Conservation (phyloP, 164 flowering plant species). For the Hamamelis virginiana region DNA sequence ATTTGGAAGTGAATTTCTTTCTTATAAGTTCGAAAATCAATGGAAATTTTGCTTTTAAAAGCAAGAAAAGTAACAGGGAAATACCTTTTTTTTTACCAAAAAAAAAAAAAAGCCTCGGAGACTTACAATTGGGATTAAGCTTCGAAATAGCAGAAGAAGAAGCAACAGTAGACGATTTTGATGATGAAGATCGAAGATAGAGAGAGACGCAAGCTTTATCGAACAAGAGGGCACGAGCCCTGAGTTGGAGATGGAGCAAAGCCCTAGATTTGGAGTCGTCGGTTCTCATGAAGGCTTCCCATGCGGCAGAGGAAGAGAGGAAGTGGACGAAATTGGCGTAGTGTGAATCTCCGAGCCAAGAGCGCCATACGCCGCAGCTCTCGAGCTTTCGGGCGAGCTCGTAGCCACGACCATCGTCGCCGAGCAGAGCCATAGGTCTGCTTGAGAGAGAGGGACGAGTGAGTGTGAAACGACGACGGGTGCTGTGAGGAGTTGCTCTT, state of each 20-base stretch:
- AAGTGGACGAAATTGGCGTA: conserved; percentile 52
- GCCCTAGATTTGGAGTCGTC: conserved; percentile 57
- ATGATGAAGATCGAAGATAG: conserved; percentile 41
- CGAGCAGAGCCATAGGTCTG: conserved; percentile 59
- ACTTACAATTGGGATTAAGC: conserved; percentile 72
- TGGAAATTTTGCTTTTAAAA: not conserved
- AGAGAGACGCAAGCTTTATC: conserved; percentile 85
- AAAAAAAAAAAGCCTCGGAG: not conserved
- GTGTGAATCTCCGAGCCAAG: conserved; percentile 86
- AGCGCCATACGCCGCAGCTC: conserved; percentile 71
- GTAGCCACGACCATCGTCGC: conserved; percentile 87
- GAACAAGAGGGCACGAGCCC: conserved; percentile 86
- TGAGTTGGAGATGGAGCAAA: conserved; percentile 76
- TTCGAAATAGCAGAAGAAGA: conserved; percentile 43
- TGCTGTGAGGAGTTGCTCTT: no score
- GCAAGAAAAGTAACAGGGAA: not conserved
- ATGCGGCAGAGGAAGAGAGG: conserved; percentile 59
- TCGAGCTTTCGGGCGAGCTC: conserved; percentile 88
- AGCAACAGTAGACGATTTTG: conserved; percentile 24
- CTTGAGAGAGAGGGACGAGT: no score
- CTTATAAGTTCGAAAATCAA: not conserved
- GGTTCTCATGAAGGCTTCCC: conserved; percentile 76
- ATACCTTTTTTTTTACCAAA: no score
- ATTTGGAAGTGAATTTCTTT: no score
- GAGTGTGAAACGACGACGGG: no score